Conservation (phyloP, 768 basidiomycete genomes). For the Hygrophoropsis aurantiaca region DNA sequence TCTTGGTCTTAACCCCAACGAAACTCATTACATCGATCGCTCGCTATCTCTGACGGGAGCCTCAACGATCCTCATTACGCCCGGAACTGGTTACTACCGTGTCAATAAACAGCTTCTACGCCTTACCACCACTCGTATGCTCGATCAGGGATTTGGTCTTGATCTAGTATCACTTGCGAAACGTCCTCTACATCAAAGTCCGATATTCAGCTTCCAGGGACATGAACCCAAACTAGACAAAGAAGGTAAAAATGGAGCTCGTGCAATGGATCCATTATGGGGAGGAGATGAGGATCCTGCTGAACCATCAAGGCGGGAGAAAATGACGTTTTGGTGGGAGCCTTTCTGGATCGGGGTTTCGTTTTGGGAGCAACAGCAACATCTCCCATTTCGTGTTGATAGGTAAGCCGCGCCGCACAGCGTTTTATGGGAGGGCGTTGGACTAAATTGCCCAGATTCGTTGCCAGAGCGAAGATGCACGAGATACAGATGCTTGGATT, state of each 20-base stretch:
- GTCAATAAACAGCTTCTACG: conserved; percentile 89
- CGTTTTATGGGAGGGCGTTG: conserved; percentile 1
- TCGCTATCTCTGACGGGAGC: conserved; percentile 88
- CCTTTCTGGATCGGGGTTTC: conserved; percentile 83
- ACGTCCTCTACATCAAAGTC: conserved; percentile 89
- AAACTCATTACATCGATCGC: conserved; percentile 94
- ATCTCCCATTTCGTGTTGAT: conserved; percentile 77
- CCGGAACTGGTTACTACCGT: conserved; percentile 91
- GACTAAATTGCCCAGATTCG: conserved; percentile 55
- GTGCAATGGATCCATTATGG: conserved; percentile 73
- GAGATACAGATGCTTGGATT: conserved; percentile 95
- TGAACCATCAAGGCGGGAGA: conserved; percentile 35
- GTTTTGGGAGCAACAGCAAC: conserved; percentile 88
- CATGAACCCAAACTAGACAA: conserved; percentile 56
- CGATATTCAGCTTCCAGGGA: conserved; percentile 87
- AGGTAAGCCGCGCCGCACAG: conserved; percentile 43
- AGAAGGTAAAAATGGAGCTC: conserved; percentile 43
- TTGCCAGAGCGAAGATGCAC: conserved; percentile 95
- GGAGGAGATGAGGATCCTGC: conserved; percentile 55
- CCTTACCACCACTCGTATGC: conserved; percentile 88
- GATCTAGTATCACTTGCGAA: conserved; percentile 89
- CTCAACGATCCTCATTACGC: conserved; percentile 82
- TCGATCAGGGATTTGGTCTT: conserved; percentile 89
- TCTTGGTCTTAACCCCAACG: conserved; percentile 86
- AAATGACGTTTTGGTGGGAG: conserved; percentile 83